Evolutionary conservation across 495 filamentous ascomycete species (phyloP), one percentile per base, ranked within the genome.

Genomic region (Lineolata rhizophorae): DNA sequence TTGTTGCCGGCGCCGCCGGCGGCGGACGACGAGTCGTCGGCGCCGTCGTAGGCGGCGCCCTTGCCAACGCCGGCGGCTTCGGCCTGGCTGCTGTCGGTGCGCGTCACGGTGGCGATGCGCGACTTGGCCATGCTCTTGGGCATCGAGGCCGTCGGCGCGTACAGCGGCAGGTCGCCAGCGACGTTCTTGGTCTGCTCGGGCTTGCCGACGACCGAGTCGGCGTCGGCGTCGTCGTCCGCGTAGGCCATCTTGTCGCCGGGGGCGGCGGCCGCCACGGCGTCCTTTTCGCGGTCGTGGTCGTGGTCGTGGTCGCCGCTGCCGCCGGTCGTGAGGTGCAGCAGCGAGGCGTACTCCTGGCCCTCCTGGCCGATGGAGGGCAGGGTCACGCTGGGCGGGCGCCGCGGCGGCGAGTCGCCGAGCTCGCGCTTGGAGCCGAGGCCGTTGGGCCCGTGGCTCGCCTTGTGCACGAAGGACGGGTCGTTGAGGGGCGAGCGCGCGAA

Each of bases 121-220:
- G 73, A 66, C 56, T 81, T 85, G 29, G 81, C 81, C 44, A 70
- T 80, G 13, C 67, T 67, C 14, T 58, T 61, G 3, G 81, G 75
- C 41, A 90, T 58, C 2, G 81, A 84, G 4, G 84, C 80, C 53
- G 72, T 90, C n/a, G 84, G 84, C 31, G 82, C 81, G 54, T 90
- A 72, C 18, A 94, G 66, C 50, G 85, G 74, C 37, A 94, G 55
- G 47, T 91, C 78, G 34, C 67, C 69, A 41, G 65, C 72, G 29
- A 91, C 60, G 41, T 76, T 83, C 40, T 76, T 71, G 21, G 72
- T 83, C 46, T 87, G 71, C 36, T 71, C 57, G 4, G 69, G 62
- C 14, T 30, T 16, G 6, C 28, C 28, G 14, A 16, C 9, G 9
- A 6, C 9, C 8, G 15, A 13, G 6, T 5, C 6, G 18, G 9